Base-by-base conservation (phyloP, 192 early-diverging fungal genomes). In the Jimgerdemannia flammicorona region DNA sequence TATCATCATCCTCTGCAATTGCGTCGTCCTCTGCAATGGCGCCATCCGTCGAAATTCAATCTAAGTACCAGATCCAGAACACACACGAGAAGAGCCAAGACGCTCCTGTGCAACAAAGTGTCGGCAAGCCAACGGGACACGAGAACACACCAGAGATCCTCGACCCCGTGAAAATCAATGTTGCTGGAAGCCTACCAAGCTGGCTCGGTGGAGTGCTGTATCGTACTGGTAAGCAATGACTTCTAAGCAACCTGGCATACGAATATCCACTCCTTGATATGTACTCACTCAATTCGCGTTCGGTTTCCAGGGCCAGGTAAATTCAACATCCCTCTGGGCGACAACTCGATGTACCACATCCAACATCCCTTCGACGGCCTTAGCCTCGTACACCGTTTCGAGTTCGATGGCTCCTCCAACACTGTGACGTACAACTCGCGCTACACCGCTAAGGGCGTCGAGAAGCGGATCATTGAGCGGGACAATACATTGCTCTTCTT, bases 351-450 rank as follows among this genome's bases (percentile, higher is more conserved):
- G 11, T 79, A 64, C 49, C 81, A 82, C 63, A 77, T 82, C 40
- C 71, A 74, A 3, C 81, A 83, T 66, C 77, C 78, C 3, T 83
- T 83, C 74, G 81, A 83, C 54, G 81, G 78, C 17, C 75, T 83
- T n/a, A 78, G 78, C 20, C 78, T 79, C 78, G 63, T 83, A 1
- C 78, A 83, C 65, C 67, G 67, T 41, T 82, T 82, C 77, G 81
- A 78, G n/a, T 68, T 68, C 40, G 6, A 6, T 41, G 67, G 40
- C 40, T 6, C 19, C 19, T 54, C 73, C 19, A 74, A 79, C 18
- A n/a, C 11, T 6, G 77, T 78, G 44, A 78, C 78, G 71, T 83
- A 83, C 42, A 70, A 43, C 40, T 83, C 81, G 29, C 75, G 81
- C 4, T 78, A 79, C 63, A 79, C 78, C 19, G 78, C 81, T 54